phyloP scores from a whole-genome alignment of 139 green algal species.

The Coelastrella sp. region DNA sequence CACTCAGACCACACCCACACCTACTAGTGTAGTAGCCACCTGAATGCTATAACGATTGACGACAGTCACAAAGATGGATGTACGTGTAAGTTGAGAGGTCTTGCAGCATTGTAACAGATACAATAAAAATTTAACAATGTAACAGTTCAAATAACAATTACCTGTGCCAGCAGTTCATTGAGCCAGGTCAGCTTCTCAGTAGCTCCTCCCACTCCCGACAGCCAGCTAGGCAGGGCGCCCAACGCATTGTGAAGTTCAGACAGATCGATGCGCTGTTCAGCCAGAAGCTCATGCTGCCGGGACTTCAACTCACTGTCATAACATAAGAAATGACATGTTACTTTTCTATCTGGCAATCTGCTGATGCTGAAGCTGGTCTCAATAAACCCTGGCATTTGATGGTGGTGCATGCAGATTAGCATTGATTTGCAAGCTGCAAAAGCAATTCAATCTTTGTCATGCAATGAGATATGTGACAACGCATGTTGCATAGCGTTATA shows the following conservation, averaged over 20 bases:
- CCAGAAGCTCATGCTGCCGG: not conserved
- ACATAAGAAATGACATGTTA: not conserved
- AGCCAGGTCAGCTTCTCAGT: constrained; percentile 32
- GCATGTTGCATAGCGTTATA: not conserved
- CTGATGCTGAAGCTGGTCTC: not conserved
- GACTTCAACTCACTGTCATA: not conserved
- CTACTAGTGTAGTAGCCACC: not conserved
- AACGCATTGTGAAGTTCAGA: not conserved
- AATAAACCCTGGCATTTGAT: too few species aligned
- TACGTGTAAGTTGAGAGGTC: too few species aligned
- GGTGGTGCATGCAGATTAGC: too few species aligned
- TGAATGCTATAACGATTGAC: not conserved
- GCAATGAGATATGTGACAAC: not conserved
- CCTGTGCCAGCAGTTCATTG: constrained; percentile 45
- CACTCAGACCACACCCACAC: too few species aligned
- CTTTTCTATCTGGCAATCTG: not conserved
- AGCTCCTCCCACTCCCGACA: constrained; percentile 9
- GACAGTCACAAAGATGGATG: too few species aligned
- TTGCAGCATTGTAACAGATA: too few species aligned
- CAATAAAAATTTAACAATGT: not conserved
- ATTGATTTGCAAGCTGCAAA: too few species aligned
- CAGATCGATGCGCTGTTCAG: constrained; percentile 21
- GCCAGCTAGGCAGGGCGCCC: constrained; percentile 30
- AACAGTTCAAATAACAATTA: not conserved
- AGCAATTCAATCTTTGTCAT: too few species aligned